Evolutionary conservation across 108 stramenopile genomes (phyloP).

Genomic region (Cyclostephanos tholiformis): DNA sequence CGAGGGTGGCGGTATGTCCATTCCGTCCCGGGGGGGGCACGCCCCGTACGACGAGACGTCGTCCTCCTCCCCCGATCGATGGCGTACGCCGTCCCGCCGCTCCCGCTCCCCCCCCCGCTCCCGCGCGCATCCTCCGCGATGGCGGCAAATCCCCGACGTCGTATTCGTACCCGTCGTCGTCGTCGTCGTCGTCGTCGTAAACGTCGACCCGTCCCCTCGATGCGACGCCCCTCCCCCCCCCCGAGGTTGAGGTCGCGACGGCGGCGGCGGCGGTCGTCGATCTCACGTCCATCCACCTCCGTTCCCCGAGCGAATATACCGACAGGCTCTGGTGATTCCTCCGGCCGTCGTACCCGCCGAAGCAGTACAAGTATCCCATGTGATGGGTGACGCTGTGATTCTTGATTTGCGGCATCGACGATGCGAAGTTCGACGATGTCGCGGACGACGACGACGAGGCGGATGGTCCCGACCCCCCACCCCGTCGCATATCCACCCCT

Average conservation of each 20-base stretch:
- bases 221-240: too few relatives aligned
- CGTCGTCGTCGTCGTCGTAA: too few relatives aligned
- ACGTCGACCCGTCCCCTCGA: too few relatives aligned
- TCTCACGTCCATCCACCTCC: conserved; percentile 60
- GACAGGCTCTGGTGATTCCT: conserved; percentile 85
- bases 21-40: conserved; percentile 88
- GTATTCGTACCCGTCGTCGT: too few relatives aligned
- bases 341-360: conserved; percentile 94
- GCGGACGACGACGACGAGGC: neutral
- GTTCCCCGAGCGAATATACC: conserved; percentile 67
- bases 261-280: neutral
- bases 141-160: too few relatives aligned
- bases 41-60: conserved; percentile 37
- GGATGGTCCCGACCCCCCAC: neutral
- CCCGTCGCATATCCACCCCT: neutral
- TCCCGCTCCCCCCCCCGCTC: too few relatives aligned
- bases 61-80: neutral
- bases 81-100: too few relatives aligned
- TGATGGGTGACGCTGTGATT: conserved; percentile 86
- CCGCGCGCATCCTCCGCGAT: too few relatives aligned
- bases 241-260: neutral
- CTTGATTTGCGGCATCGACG: conserved; percentile 70
- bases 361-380: conserved; percentile 79
- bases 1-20: conserved; percentile 90
- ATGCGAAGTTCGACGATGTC: neutral